Percentiles rank a stretch among this genome's conserved stretches.
Conservation (phyloP, 768 basidiomycete species). For the Agaricus subrufescens region DNA sequence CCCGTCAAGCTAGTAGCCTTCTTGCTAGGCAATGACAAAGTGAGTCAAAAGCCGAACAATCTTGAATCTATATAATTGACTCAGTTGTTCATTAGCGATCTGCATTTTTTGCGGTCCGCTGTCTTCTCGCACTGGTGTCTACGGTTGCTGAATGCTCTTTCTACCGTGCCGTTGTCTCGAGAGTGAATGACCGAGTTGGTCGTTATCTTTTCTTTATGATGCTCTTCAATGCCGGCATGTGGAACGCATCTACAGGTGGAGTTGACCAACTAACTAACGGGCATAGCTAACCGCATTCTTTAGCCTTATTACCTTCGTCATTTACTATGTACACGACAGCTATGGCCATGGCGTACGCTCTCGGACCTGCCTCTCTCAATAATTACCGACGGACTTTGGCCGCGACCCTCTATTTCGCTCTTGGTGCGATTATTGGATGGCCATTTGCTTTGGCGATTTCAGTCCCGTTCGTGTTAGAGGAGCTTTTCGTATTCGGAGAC, state of each 20-base stretch:
- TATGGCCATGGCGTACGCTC: slow-evolving; percentile 69
- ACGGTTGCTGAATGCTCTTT: slow-evolving; percentile 77
- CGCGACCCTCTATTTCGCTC: slow-evolving; percentile 68
- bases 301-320: slow-evolving; percentile 92
- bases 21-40: slow-evolving; percentile 65
- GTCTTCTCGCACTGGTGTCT: slow-evolving; percentile 69
- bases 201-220: slow-evolving; percentile 91
- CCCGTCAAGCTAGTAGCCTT: slow-evolving; percentile 53
- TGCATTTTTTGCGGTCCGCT: slow-evolving; percentile 85
- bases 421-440: slow-evolving; percentile 92
- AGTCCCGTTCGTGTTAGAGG: slow-evolving; percentile 87
- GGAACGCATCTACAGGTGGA: slow-evolving; percentile 81
- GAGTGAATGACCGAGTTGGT: slow-evolving; percentile 84
- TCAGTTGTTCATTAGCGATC: slow-evolving; percentile 51
- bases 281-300: slow-evolving; percentile 2
- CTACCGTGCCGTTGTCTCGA: slow-evolving; percentile 75
- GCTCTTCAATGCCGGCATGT: slow-evolving; percentile 88
- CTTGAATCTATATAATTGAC: slow-evolving; percentile 1
- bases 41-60: not conserved
- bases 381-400: slow-evolving; percentile 54
- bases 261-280: not conserved
- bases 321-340: slow-evolving; percentile 91
- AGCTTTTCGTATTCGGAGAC: slow-evolving; percentile 72
- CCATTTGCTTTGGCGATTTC: slow-evolving; percentile 89
- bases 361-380: slow-evolving; percentile 50